Evolutionary conservation across 345 rosid genomes (phyloP).

Genomic region (Rhizophora apiculata): DNA sequence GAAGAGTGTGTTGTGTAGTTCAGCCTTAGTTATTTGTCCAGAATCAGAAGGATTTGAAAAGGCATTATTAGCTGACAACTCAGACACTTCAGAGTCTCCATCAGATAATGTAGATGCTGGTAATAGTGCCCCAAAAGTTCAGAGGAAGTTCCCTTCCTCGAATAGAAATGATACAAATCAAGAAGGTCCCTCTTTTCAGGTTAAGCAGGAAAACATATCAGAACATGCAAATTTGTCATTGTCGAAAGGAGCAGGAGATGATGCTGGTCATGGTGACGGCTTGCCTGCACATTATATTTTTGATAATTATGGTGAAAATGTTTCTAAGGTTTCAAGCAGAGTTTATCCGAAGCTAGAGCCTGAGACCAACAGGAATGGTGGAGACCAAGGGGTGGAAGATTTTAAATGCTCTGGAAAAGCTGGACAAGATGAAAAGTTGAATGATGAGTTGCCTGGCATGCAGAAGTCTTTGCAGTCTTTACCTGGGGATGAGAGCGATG

Average conservation of each 20-base stretch:
- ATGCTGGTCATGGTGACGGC: neutral
- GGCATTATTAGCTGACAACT: conserved; percentile 14
- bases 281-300: neutral
- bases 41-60: too few relatives aligned
- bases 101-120: conserved; percentile 25
- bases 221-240: neutral
- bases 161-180: neutral
- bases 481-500: conserved; percentile 65
- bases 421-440: conserved; percentile 40
- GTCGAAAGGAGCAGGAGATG: conserved; percentile 6
- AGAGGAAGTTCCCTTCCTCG: neutral
- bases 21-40: too few relatives aligned
- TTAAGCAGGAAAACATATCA: neutral
- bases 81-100: conserved; percentile 25
- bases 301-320: conserved; percentile 9
- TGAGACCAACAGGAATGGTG: conserved; percentile 23
- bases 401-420: conserved; percentile 29
- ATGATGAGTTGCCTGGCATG: conserved; percentile 31
- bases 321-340: conserved; percentile 21
- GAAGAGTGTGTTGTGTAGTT: too few relatives aligned
- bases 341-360: conserved; percentile 34
- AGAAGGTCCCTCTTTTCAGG: conserved; percentile 6
- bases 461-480: conserved; percentile 40
- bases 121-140: conserved; percentile 21
- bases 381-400: conserved; percentile 28